Evolutionary conservation across 1,284 basidiomycete species (phyloP), one percentile per base, ranked within the genome.

Genomic region (Pascua sp.): DNA sequence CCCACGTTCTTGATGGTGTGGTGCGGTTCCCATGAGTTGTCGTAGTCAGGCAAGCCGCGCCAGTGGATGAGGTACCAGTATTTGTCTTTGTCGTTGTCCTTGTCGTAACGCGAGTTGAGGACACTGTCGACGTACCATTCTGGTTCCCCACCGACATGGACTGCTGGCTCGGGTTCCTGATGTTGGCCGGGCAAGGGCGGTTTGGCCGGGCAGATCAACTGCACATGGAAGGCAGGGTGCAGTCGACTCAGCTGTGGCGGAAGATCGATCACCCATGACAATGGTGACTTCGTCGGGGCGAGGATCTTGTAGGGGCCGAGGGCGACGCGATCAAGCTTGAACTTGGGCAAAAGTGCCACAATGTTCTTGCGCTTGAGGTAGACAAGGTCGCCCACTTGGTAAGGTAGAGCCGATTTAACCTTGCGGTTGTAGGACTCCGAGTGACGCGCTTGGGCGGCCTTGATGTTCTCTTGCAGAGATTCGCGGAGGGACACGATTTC

Each of bases 181-280:
- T 38, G 60, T 48, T 43, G 66, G 11, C 54, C 57, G 2, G 56
- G 56, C 48, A 16, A 2, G 80, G 77, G n/a, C 81, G 67, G 46
- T 74, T 47, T 13, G 80, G 63, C 43, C 11, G 55, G 55, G 45
- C 56, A 53, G 13, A 81, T 71, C 12, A 76, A 69, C 1, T 72
- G 76, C 39, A 77, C 67, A 57, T 81, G 71, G 69, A 81, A 81
- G 5, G 80, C 75, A 8, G 74, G 76, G 59, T 81, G 77, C 5
- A 80, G 62, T 47, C 61, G 55, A 3, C 7, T 32, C 60, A 71
- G 52, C 9, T 59, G 40, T 2, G 42, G 18, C 0, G 80, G 79
- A 7, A 81, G 67, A 32, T 74, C 53, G 8, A 81, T 68, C 32
- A 55, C 32, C 53, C 70, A 48, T 49, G 68, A 60, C 18, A 55